Evolutionary conservation across 1,284 basidiomycete genomes (phyloP), one percentile per base, ranked within the genome.

Genomic region (Afroboletus lepidellus): DNA sequence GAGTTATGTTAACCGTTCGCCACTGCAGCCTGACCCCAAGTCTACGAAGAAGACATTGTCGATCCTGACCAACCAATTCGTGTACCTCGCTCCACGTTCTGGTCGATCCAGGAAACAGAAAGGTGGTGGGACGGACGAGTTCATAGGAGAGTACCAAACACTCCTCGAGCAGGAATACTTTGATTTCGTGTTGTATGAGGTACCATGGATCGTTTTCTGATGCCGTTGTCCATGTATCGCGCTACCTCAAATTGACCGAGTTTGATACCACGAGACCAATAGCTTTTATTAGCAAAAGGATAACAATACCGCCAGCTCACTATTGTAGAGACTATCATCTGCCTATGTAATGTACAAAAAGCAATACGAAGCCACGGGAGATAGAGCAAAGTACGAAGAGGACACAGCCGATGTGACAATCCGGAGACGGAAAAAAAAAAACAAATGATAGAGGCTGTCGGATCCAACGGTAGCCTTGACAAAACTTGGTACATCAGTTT

Each of bases 151-250:
- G 71, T 98, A 92, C 69, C 90, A 93, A 67, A 82, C 83, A 23
- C 74, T 98, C 37, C 83, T 98, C 79, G 94, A 98, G 65, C 90
- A 94, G 69, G 94, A 98, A 70, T 91, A 90, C 71, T 93, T 89
- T 67, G 92, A 95, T 72, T 97, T 96, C 65, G 92, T 96, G 38
- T 69, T 96, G 64, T 94, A 87, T 66, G 93, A 91, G 64, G 80
- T 92, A 52, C 90, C 90, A 43, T 91, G 88, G 88, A 87, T 92
- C 56, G 67, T 82, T 29, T 75, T 79, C 58, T 84, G 72, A 71
- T 8, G 21, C 3, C 41, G 8, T 11, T 21, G 54, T n/a, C 23
- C 32, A n/a, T 46, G 46, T 51, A 36, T 36, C 21, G 12, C 15
- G 9, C 32, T 33, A 33, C 15, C 16, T 27, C 50, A 51, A 29